Conservation (phyloP, 257 asterid genomes). For the Cruciata laevipes region DNA sequence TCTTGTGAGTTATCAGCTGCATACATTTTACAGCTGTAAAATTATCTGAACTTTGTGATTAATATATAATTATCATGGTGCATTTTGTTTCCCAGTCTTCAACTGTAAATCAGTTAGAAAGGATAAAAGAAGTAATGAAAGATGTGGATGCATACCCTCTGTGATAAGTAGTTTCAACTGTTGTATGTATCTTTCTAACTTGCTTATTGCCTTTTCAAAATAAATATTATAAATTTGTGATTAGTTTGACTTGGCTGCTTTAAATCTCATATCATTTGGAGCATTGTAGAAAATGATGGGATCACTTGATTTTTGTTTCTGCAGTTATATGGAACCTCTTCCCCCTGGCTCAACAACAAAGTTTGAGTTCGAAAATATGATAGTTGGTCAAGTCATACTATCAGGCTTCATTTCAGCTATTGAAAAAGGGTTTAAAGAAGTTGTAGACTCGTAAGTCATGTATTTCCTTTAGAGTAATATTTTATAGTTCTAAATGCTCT, state of each 20-base stretch:
- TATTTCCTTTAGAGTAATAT: not conserved
- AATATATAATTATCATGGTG: not conserved
- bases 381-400: conserved; percentile 86
- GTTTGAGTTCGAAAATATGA: conserved; percentile 81
- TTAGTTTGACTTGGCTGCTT: not conserved
- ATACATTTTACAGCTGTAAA: not conserved
- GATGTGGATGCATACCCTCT: not conserved
- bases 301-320: conserved; percentile 12
- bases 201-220: not conserved
- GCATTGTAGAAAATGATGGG: not conserved
- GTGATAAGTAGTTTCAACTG: not conserved
- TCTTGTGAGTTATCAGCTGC: not conserved
- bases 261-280: not conserved
- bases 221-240: too few species aligned
- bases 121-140: too few species aligned
- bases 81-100: not conserved
- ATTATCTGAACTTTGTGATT: not conserved
- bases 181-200: not conserved
- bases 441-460: conserved; percentile 86
- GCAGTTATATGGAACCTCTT: conserved; percentile 87
- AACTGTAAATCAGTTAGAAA: not conserved
- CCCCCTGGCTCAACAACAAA: conserved; percentile 67
- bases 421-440: conserved; percentile 96
- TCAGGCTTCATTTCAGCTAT: conserved; percentile 90
- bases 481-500: not conserved